Conservation (phyloP, 2,329 filamentous ascomycete species). For the Lachnellula willkommii region DNA sequence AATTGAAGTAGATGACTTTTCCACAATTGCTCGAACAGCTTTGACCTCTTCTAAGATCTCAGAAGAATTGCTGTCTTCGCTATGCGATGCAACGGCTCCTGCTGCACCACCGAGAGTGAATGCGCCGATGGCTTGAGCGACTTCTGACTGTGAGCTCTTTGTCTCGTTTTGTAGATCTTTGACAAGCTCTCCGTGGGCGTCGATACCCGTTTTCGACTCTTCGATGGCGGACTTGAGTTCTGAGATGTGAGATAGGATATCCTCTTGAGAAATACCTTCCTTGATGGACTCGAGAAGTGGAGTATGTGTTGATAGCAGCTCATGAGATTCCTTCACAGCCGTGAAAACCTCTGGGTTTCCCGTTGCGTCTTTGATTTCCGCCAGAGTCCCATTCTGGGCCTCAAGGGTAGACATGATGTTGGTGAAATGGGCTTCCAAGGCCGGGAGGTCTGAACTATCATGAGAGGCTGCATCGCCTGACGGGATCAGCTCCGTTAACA, state of each 20-base stretch:
- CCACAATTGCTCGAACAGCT: slow-evolving; percentile 14
- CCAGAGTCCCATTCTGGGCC: slow-evolving; percentile 7
- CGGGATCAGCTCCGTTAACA: neutral
- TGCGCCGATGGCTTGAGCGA: slow-evolving; percentile 20
- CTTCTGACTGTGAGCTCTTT: slow-evolving; percentile 18
- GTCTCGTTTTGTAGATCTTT: slow-evolving; percentile 23
- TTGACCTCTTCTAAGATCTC: slow-evolving; percentile 21
- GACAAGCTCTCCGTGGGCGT: slow-evolving; percentile 14
- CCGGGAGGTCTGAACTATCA: slow-evolving; percentile 1
- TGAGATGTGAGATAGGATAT: slow-evolving; percentile 19
- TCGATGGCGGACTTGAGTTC: slow-evolving; percentile 21
- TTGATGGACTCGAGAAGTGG: slow-evolving; percentile 19
- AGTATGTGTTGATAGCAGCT: slow-evolving; percentile 13
- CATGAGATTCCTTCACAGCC: slow-evolving; percentile 14
- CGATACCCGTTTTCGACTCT: slow-evolving; percentile 22
- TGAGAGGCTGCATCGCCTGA: neutral
- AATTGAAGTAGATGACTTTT: slow-evolving; percentile 14
- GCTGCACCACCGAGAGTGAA: slow-evolving; percentile 20
- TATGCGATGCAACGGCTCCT: slow-evolving; percentile 13
- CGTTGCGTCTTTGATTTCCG: slow-evolving; percentile 20
- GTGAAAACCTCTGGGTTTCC: slow-evolving; percentile 14
- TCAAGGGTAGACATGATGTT: slow-evolving; percentile 14
- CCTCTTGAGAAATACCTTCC: slow-evolving; percentile 12
- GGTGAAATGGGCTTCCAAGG: slow-evolving; percentile 11
- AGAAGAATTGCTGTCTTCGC: slow-evolving; percentile 6